Evolutionary conservation across 176 grass and related monocot genomes (phyloP).

Genomic region (Aegilops tauschii): DNA sequence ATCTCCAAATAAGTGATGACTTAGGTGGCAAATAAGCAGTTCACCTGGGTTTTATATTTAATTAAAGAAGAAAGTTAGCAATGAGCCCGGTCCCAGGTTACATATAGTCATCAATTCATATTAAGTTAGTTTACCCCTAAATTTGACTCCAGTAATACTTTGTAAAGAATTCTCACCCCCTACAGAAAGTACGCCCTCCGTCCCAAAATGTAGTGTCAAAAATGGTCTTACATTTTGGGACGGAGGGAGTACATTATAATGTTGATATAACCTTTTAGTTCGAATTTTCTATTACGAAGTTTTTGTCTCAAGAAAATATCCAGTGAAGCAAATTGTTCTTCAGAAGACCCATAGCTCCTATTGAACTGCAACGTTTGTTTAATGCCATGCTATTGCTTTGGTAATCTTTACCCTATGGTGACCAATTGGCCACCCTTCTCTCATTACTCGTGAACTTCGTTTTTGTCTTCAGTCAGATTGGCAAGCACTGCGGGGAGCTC

Average conservation of each 20-base stretch:
- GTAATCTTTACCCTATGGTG: constrained; percentile 5
- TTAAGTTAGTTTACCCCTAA: not conserved
- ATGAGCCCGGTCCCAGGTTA: not conserved
- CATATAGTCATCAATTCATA: not conserved
- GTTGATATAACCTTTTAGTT: not conserved
- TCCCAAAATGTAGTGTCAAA: no score
- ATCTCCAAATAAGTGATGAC: not conserved
- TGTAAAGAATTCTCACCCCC: not conserved
- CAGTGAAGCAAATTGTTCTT: constrained; percentile 6
- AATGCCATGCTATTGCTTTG: not conserved
- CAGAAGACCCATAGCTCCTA: constrained; percentile 20
- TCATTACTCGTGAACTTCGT: not conserved
- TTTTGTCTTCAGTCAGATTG: constrained; percentile 78
- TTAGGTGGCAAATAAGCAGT: constrained; percentile 2
- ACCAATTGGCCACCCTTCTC: not conserved
- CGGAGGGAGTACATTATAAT: not conserved
- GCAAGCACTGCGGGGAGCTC: constrained; percentile 71
- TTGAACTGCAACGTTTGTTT: not conserved
- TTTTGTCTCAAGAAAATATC: constrained; percentile 16
- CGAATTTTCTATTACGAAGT: not conserved
- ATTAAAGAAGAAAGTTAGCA: not conserved
- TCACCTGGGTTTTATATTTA: not conserved
- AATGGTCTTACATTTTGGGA: no score
- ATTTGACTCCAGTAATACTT: not conserved
- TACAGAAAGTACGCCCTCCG: not conserved